Conservation (phyloP, 2,329 filamentous ascomycete species). For the Cercospora citrullina region DNA sequence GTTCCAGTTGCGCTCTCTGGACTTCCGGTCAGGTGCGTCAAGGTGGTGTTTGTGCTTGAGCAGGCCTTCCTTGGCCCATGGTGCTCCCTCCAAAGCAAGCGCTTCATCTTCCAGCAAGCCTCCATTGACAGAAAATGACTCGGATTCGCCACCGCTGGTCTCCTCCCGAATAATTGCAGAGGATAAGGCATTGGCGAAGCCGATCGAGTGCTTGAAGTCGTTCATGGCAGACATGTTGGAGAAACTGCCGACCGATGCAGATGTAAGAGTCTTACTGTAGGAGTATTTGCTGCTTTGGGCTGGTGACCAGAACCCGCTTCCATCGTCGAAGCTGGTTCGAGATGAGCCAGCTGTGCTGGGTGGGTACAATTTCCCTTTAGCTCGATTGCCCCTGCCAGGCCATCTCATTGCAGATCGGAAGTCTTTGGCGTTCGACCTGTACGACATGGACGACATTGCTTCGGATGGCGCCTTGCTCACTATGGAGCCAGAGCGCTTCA, state of each 20-base stretch:
- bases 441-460: slow-evolving; percentile 62
- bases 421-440: slow-evolving; percentile 65
- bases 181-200: slow-evolving; percentile 93
- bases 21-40: slow-evolving; percentile 84
- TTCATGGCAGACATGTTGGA: slow-evolving; percentile 65
- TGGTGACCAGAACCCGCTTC: slow-evolving; percentile 87
- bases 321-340: slow-evolving; percentile 90
- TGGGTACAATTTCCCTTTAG: slow-evolving; percentile 72
- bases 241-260: slow-evolving; percentile 89
- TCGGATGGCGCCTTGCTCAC: slow-evolving; percentile 93
- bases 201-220: slow-evolving; percentile 90
- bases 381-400: slow-evolving; percentile 73
- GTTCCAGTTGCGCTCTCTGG: slow-evolving; percentile 90
- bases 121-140: slow-evolving; percentile 34
- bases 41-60: slow-evolving; percentile 96
- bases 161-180: slow-evolving; percentile 96
- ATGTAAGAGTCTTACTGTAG: slow-evolving; percentile 83
- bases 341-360: slow-evolving; percentile 84
- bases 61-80: slow-evolving; percentile 97
- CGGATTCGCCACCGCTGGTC: slow-evolving; percentile 47
- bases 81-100: slow-evolving; percentile 86
- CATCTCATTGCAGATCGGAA: slow-evolving; percentile 68
- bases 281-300: slow-evolving; percentile 90
- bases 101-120: slow-evolving; percentile 84
- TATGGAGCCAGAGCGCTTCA: slow-evolving; percentile 85